Conservation (phyloP, 2,329 filamentous ascomycete species). For the Malbranchea zuffiana region DNA sequence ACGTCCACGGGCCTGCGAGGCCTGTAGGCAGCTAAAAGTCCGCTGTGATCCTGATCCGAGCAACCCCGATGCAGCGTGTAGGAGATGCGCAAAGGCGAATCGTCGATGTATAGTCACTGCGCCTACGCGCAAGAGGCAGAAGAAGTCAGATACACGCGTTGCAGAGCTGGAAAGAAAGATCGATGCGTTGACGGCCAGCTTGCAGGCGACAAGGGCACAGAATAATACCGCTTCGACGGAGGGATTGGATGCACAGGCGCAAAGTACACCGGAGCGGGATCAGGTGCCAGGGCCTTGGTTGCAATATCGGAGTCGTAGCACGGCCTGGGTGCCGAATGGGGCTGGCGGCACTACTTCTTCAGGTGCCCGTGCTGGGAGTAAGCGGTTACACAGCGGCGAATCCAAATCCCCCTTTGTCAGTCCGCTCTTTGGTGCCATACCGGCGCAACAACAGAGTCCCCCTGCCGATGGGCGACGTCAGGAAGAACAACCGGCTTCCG, state of each 20-base stretch:
- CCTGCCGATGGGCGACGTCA: constrained; percentile 3
- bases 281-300: background rate
- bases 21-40: constrained; percentile 66
- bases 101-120: constrained; percentile 66
- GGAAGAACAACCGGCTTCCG: constrained; percentile 3
- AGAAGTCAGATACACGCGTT: constrained; percentile 82
- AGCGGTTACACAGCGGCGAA: constrained; percentile 2
- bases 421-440: background rate
- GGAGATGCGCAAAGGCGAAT: constrained; percentile 70
- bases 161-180: constrained; percentile 89
- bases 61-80: constrained; percentile 54
- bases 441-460: constrained; percentile 4
- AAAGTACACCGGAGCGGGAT: background rate
- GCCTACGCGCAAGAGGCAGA: constrained; percentile 67
- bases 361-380: background rate
- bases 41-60: constrained; percentile 66
- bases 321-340: background rate
- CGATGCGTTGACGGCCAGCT: constrained; percentile 69
- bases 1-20: constrained; percentile 61
- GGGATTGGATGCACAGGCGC: background rate
- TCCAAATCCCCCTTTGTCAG: background rate
- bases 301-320: background rate
- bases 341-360: background rate
- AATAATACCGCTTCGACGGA: constrained; percentile 15
- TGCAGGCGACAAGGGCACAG: constrained; percentile 47